Evolutionary conservation across 2,329 filamentous ascomycete species (phyloP), one percentile per base, ranked within the genome.

Genomic region (Colletotrichum viniferum): DNA sequence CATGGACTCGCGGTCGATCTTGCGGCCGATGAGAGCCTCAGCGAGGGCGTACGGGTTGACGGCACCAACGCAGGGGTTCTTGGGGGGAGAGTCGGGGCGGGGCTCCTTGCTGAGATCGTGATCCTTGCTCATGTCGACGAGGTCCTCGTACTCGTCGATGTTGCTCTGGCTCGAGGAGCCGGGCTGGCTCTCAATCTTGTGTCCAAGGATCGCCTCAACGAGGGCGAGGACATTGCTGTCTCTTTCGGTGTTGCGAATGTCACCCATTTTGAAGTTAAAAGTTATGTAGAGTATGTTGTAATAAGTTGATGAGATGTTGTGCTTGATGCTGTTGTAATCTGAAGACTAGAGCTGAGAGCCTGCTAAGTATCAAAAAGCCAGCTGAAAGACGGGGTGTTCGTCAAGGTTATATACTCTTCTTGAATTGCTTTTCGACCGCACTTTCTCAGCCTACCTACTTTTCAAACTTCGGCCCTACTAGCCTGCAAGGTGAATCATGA

Each of bases 21-120:
- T 84, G 70, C 85, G 84, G 71, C 85, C 85, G 34, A 87, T 78
- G 68, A 87, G 81, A 26, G 85, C 84, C 80, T 87, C 86, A 5
- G 84, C 84, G 14, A 87, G 81, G 21, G 86, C 85, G 74, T 85
- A 87, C 3, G 86, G 86, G 80, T 87, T 87, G 81, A 85, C 83
- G 73, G 80, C 84, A 18, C 86, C 86, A 43, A 87, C 79, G 24
- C 78, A 77, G 58, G 86, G 78, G 60, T 86, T 80, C 79, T 86
- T 82, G 68, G 85, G 86, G 0, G 81, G 81, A 30, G 79, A 80
- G 64, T 87, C 85, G 26, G 84, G 84, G 10, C 79, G 76, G 21
- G 77, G 80, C 28, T 82, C 75, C 67, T 79, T 77, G 14, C 78
- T 77, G 8, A 71, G 63, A 8, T 77, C 74, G 56, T 70, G 65